Evolutionary conservation across 352 stramenopile species (phyloP).

Genomic region (Phytophthora macrochlamydospora): DNA sequence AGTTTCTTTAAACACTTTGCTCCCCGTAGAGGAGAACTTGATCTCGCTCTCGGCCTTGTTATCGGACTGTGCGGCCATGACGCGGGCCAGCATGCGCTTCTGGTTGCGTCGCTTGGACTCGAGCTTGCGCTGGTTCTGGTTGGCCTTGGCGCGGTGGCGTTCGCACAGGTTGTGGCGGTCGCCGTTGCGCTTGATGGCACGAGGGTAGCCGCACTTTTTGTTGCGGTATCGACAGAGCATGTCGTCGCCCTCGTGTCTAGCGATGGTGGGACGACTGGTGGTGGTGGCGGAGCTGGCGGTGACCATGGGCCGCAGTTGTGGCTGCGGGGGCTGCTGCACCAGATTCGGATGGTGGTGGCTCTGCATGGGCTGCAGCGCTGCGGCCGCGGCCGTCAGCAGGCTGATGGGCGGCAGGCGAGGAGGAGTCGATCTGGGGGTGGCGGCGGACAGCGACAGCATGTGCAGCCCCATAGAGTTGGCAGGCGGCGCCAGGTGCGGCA

Average conservation of each 20-base stretch:
- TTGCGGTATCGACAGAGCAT: conserved; percentile 70
- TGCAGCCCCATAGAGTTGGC: conserved; percentile 31
- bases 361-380: conserved; percentile 39
- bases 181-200: conserved; percentile 71
- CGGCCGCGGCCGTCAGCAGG: conserved; percentile 47
- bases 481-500: conserved; percentile 26
- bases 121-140: conserved; percentile 85
- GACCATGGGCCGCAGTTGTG: conserved; percentile 11
- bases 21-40: conserved; percentile 26
- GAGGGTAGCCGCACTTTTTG: conserved; percentile 60
- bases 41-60: conserved; percentile 30
- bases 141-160: conserved; percentile 67
- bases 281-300: not conserved
- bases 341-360: not conserved
- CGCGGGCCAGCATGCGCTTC: conserved; percentile 43
- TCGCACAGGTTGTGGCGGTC: conserved; percentile 74
- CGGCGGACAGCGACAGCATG: conserved; percentile 30
- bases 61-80: conserved; percentile 7
- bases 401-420: conserved; percentile 53
- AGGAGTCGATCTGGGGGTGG: conserved; percentile 2
- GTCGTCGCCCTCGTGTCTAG: conserved; percentile 8
- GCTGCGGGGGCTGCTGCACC: conserved; percentile 1
- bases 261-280: no score
- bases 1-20: not conserved
- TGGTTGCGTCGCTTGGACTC: conserved; percentile 79